Evolutionary conservation across 2,329 filamentous ascomycete genomes (phyloP).

Genomic region (Mollisia scopiformis): DNA sequence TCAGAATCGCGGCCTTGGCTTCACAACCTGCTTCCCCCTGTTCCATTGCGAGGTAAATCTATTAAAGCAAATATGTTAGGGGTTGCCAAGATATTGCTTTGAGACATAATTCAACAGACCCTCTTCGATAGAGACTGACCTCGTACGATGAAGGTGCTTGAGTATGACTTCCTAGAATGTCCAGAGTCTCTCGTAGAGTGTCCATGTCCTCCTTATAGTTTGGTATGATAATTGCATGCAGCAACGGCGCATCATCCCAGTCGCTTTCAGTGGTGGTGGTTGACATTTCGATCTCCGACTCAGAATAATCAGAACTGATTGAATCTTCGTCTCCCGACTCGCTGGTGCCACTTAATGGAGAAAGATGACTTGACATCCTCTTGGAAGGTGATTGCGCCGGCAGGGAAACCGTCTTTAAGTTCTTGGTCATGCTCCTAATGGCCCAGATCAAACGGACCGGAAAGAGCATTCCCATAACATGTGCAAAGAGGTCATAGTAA

Average conservation of each 20-base stretch:
- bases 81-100: background rate
- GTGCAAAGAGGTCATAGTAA: slow-evolving; percentile 67
- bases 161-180: slow-evolving; percentile 69
- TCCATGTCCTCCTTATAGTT: slow-evolving; percentile 77
- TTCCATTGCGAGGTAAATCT: slow-evolving; percentile 78
- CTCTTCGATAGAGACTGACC: slow-evolving; percentile 53
- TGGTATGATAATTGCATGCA: slow-evolving; percentile 71
- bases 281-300: slow-evolving; percentile 11
- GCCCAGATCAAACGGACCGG: slow-evolving; percentile 65
- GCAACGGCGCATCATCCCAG: slow-evolving; percentile 46
- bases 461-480: slow-evolving; percentile 65
- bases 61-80: background rate
- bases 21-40: slow-evolving; percentile 64
- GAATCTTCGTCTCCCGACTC: slow-evolving; percentile 38
- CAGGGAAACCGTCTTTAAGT: slow-evolving; percentile 40
- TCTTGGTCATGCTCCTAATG: slow-evolving; percentile 58
- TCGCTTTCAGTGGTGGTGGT: slow-evolving; percentile 37
- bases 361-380: background rate
- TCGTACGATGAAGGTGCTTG: slow-evolving; percentile 68
- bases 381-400: background rate
- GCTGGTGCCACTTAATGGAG: background rate
- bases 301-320: slow-evolving; percentile 50
- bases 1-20: slow-evolving; percentile 62
- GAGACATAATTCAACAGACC: background rate
- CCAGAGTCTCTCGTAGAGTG: slow-evolving; percentile 68